A percentile compares a stretch with the other conserved stretches of the same genome.
These are phyloP conservation scores for Neonectria hederae DNA, from an alignment of 2,329 filamentous ascomycete species.

Conservation along the genomic window DNA sequence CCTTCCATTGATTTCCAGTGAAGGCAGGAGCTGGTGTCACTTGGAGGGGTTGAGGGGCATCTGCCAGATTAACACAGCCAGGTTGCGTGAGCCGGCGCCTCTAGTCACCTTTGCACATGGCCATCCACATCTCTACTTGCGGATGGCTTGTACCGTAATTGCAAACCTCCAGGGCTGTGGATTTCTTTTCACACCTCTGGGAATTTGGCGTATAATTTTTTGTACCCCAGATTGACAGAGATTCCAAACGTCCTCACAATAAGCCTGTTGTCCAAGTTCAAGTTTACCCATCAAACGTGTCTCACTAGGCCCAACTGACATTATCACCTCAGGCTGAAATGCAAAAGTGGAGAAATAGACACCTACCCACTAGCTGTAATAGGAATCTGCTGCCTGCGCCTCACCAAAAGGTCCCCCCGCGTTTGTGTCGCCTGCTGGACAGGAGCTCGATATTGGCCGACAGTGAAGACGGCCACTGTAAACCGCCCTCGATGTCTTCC, in stretches of 20 bases:
- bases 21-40: neutral
- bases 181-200: neutral
- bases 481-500: slow-evolving; percentile 44
- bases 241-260: neutral
- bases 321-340: neutral
- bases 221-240: neutral
- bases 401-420: slow-evolving; percentile 21
- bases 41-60: slow-evolving; percentile 9
- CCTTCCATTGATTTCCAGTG: slow-evolving; percentile 18
- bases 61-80: slow-evolving; percentile 1
- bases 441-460: slow-evolving; percentile 28
- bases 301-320: neutral
- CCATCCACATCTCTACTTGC: neutral
- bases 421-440: slow-evolving; percentile 31
- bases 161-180: neutral
- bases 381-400: slow-evolving; percentile 15
- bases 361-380: neutral
- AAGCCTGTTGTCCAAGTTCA: neutral
- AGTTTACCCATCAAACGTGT: too few relatives aligned
- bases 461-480: slow-evolving; percentile 19
- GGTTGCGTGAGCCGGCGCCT: neutral
- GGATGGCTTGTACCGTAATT: too few relatives aligned
- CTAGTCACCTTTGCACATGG: neutral
- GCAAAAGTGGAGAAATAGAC: slow-evolving; percentile 11
- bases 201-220: too few relatives aligned